These are phyloP conservation scores for Arthroderma sp. DNA, from an alignment of 2,329 filamentous ascomycete species.

Conservation along the genomic window DNA sequence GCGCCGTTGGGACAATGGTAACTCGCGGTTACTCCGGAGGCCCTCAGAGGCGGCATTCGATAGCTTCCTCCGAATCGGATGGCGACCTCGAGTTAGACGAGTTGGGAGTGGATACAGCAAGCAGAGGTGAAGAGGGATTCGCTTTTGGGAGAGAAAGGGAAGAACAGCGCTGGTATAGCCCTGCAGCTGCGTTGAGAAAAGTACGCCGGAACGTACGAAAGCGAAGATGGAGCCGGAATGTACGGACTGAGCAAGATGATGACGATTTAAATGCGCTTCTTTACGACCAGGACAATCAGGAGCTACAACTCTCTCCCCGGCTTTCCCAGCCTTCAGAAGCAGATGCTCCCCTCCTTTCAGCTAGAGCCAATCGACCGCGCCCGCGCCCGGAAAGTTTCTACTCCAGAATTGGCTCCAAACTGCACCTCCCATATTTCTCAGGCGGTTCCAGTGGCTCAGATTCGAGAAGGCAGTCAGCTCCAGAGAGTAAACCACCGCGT, in stretches of 20 bases:
- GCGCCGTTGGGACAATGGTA: slow-evolving; percentile 4
- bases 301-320: slow-evolving; percentile 45
- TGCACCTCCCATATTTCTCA: slow-evolving; percentile 53
- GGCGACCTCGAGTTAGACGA: slow-evolving; percentile 35
- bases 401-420: slow-evolving; percentile 37
- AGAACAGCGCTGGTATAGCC: slow-evolving; percentile 17
- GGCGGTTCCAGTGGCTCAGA: slow-evolving; percentile 16
- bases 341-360: slow-evolving; percentile 58
- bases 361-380: slow-evolving; percentile 28
- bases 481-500: slow-evolving; percentile 44
- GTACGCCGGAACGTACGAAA: slow-evolving; percentile 37
- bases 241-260: slow-evolving; percentile 32
- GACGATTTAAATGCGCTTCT: slow-evolving; percentile 57
- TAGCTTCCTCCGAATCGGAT: slow-evolving; percentile 21
- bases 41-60: slow-evolving; percentile 19
- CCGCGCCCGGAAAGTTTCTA: slow-evolving; percentile 25
- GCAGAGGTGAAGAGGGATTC: slow-evolving; percentile 11
- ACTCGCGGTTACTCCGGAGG: slow-evolving; percentile 18
- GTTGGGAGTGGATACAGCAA: slow-evolving; percentile 26
- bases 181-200: slow-evolving; percentile 35
- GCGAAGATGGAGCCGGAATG: slow-evolving; percentile 22
- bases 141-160: slow-evolving; percentile 6
- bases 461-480: slow-evolving; percentile 12
- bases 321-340: slow-evolving; percentile 50
- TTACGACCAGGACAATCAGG: slow-evolving; percentile 45